Conservation (phyloP, 306 rosid genomes). For the Arachis hypogaea region DNA sequence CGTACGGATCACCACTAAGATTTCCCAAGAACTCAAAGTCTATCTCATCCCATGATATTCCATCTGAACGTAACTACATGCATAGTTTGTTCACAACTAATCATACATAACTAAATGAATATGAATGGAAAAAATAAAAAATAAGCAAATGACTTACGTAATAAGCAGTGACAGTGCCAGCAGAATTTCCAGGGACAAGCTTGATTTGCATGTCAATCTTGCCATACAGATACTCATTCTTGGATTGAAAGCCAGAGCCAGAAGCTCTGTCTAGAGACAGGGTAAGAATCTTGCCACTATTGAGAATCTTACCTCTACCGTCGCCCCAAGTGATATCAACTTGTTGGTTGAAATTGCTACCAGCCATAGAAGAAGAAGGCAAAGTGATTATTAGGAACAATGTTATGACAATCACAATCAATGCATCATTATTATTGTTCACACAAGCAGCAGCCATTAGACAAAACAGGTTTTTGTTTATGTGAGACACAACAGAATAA, state of each 20-base stretch:
- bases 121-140: not conserved
- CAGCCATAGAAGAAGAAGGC: constrained; percentile 30
- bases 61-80: constrained; percentile 49
- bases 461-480: not conserved
- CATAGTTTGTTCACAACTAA: not conserved
- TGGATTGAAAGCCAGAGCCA: constrained; percentile 80
- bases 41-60: constrained; percentile 60
- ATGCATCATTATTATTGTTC: not conserved
- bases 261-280: constrained; percentile 66
- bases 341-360: constrained; percentile 52
- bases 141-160: constrained; percentile 49
- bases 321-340: constrained; percentile 72
- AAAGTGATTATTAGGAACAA: constrained; percentile 19
- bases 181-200: constrained; percentile 72
- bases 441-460: constrained; percentile 35
- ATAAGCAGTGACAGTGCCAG: constrained; percentile 70
- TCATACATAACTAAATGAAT: not conserved
- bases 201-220: constrained; percentile 65
- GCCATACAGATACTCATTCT: constrained; percentile 52
- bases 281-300: constrained; percentile 60
- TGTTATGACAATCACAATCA: constrained; percentile 7
- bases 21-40: constrained; percentile 81
- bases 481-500: constrained; percentile 25
- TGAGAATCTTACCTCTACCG: constrained; percentile 61
- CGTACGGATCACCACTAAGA: constrained; percentile 68